Evolutionary conservation across 1,139 yeast species (phyloP).

Genomic region (Pneumocystis carinii): DNA sequence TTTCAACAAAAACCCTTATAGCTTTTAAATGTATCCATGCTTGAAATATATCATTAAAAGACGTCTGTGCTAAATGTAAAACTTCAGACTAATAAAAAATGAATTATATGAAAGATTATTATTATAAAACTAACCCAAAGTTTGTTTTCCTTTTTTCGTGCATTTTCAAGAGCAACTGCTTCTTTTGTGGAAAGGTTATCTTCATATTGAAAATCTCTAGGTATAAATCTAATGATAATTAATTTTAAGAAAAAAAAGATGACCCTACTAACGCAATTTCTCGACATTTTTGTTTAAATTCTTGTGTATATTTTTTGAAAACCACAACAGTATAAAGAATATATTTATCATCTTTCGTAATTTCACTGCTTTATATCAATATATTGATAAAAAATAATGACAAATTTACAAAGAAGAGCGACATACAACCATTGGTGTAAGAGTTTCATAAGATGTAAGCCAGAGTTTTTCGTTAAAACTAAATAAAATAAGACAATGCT

Average conservation of each 20-base stretch:
- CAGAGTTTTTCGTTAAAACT: conserved; percentile 10
- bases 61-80: conserved; percentile 68
- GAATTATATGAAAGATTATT: conserved; percentile 37
- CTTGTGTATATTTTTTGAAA: conserved; percentile 64
- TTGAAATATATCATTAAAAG: conserved; percentile 69
- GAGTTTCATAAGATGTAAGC: conserved; percentile 46
- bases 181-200: conserved; percentile 32
- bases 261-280: conserved; percentile 43
- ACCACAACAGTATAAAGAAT: conserved; percentile 62
- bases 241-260: background rate
- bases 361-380: conserved; percentile 23
- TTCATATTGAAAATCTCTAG: conserved; percentile 82
- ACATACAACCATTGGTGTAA: conserved; percentile 75
- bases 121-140: conserved; percentile 53
- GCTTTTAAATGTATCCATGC: conserved; percentile 83
- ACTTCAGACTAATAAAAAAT: conserved; percentile 40
- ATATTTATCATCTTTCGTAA: conserved; percentile 62
- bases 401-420: conserved; percentile 42
- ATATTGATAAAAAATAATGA: background rate
- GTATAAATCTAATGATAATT: conserved; percentile 35
- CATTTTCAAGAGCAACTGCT: conserved; percentile 28
- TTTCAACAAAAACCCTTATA: conserved; percentile 43
- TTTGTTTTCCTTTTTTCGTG: conserved; percentile 63
- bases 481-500: conserved; percentile 16
- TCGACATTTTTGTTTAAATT: conserved; percentile 56